Evolutionary conservation across 2,329 filamentous ascomycete genomes (phyloP), one percentile per base, ranked within the genome.

Genomic region (Phaeoacremonium minimum): DNA sequence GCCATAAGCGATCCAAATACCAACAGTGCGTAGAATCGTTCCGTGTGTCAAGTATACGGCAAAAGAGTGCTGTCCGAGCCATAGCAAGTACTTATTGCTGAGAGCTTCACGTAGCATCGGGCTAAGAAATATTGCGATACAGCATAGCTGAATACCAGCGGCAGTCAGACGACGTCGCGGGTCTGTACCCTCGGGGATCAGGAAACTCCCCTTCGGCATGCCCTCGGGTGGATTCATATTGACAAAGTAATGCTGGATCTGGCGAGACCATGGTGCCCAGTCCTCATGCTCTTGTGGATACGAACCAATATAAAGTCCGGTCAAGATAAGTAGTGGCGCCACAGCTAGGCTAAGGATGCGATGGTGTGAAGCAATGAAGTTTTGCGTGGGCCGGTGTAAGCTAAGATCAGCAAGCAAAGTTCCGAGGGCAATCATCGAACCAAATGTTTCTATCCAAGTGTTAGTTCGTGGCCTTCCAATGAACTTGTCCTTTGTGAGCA

Each of bases 31-130:
- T 31, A 76, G 51, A 13, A 76, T 60, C 0, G 71, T 74, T 32
- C 72, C 71, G 49, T 76, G 72, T 8, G 67, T 60, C 11, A 76
- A 64, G 46, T 76, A 76, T 5, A 76, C 71, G 16, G 72, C 71
- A 41, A 75, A 75, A 36, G 67, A 71, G 50, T 73, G 70, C 41
- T 66, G 63, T n/a, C 72, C 72, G 4, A 75, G 57, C 69, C 69
- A 75, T 40, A 73, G 66, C 22, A 75, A 66, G 3, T 69, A 45
- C 18, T 63, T 61, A 50, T 69, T 70, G 5, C 68, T 69, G 16
- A 76, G 64, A 15, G 71, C 58, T 17, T 60, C 59, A 45, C 73
- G 70, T 7, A 71, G 55, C 5, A 58, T 50, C 0, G 69, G 68
- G 2, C 69, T 72, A 13, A 75, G 52, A 53, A 65, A 71, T 37